Evolutionary conservation across 192 early-diverging fungal species (phyloP), one percentile per base, ranked within the genome.

Genomic region (Coemansia interrupta): DNA sequence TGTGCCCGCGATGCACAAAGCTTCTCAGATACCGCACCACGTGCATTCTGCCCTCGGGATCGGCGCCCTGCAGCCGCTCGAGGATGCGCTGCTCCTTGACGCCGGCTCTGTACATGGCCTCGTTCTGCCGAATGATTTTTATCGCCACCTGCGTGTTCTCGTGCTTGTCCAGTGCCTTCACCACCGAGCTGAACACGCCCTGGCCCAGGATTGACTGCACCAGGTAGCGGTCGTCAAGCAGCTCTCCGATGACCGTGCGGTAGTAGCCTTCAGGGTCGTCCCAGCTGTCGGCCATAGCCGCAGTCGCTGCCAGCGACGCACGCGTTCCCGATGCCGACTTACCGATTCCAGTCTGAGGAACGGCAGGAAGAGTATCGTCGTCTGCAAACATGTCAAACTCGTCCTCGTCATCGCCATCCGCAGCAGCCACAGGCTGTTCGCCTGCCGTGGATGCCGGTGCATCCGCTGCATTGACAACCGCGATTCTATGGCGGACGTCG

Each of bases 221-320:
- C 60, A 90, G 78, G 58, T 97, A 98, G n/a, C 93, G 87, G 12
- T 75, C 83, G 61, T 92, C 88, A 41, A 96, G 67, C 1, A 87
- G 62, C 71, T 98, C 96, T 12, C 94, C 94, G 28, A 92, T 81
- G 43, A 92, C 85, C 41, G 87, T 83, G 86, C 92, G 85, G 70
- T 97, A 99, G 83, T 99, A 99, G 28, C 96, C 96, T 57, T 99
- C 96, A 10, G 86, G 82, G 63, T 99, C 96, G 71, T 98, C 96
- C 90, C 90, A 95, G 58, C 92, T 96, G 61, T 96, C 96, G 9
- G 64, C 70, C 68, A 78, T 78, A 17, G 47, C 47, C n/a, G 67
- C 39, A 40, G 63, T 54, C 9, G 30, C 22, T 30, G 52, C 60
- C 18, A 54, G 42, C 5, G 55, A 61, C 7, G 32, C 32, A 36